Conservation (phyloP, 2,329 filamentous ascomycete genomes). For the Corinectria fuckeliana region DNA sequence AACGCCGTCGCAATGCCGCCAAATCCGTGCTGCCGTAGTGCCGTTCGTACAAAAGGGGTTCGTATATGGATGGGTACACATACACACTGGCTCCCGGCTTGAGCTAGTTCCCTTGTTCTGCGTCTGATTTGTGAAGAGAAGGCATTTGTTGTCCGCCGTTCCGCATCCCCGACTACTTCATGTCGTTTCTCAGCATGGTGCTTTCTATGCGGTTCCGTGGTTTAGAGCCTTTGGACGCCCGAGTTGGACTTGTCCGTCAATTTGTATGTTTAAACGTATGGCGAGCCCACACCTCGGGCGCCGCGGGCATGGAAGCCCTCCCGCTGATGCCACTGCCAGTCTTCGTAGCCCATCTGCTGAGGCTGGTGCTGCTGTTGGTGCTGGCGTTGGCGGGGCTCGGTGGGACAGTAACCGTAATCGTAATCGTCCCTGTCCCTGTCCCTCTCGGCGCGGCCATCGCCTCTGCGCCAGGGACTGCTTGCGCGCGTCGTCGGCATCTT, state of each 20-base stretch:
- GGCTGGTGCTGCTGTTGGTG: background rate
- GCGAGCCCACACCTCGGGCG: constrained; percentile 32
- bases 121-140: background rate
- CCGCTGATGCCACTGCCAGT: constrained; percentile 45
- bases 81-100: constrained; percentile 11
- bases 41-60: constrained; percentile 22
- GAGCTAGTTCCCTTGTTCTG: background rate
- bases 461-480: constrained; percentile 23
- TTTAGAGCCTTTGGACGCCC: constrained; percentile 12
- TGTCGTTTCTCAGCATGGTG: constrained; percentile 2
- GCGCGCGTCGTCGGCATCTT: constrained; percentile 16
- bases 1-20: constrained; percentile 36
- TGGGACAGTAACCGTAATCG: constrained; percentile 17
- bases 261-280: constrained; percentile 41
- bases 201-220: background rate
- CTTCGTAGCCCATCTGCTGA: constrained; percentile 26
- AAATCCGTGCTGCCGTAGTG: constrained; percentile 13
- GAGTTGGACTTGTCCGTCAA: constrained; percentile 22
- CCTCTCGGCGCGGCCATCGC: constrained; percentile 24
- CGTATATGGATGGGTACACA: constrained; percentile 26
- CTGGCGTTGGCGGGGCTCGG: constrained; percentile 27
- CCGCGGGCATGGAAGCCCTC: constrained; percentile 42
- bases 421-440: constrained; percentile 14
- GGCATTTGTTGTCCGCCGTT: background rate
- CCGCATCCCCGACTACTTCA: background rate